Evolutionary conservation across 768 basidiomycete genomes (phyloP), one percentile per base, ranked within the genome.

Genomic region (Rhodotorula sphaerocarpa): DNA sequence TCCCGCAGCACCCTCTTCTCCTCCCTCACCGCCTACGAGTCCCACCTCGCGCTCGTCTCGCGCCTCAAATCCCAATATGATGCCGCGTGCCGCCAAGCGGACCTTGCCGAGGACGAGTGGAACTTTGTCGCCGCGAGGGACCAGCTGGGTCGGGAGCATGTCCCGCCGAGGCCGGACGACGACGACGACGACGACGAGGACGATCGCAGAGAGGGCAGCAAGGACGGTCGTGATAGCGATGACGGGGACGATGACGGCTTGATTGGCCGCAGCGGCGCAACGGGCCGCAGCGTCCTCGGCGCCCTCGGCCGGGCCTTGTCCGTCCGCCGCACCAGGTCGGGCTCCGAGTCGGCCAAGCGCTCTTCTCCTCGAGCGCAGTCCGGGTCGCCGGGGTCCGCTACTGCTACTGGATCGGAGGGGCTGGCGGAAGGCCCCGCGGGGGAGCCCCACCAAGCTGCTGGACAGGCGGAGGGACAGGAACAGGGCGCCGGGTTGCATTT

Each of bases 261-360:
- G 28, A 33, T 63, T 42, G 50, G 51, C 30, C 47, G 57, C 6
- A 31, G 52, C 1, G 65, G 60, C n/a, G 57, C 60, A 11, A 56
- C 57, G 10, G 65, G 57, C 21, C 57, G 57, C 23, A 48, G 59
- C 41, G 50, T 69, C 25, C 34, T 54, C 16, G 55, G 50, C 1
- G 68, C 68, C 1, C 53, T 69, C 25, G 68, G 68, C 0, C 31
- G 68, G 20, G 68, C 68, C 9, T 43, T 69, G 41, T 57, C 61
- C 7, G 58, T 60, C 2, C 48, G 58, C 15, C 43, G 52, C 14
- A 4, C 50, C 10, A 27, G 7, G 12, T 7, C n/a, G n/a, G n/a
- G n/a, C n/a, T n/a, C n/a, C n/a, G n/a, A n/a, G n/a, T n/a, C n/a
- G n/a, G n/a, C n/a, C n/a, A n/a, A n/a, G n/a, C n/a, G n/a, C n/a